Percentiles rank a stretch among this genome's conserved stretches.
These are phyloP conservation scores for Hansfordia pulvinata DNA, from an alignment of 2,329 filamentous ascomycete species.

Conservation along the genomic window DNA sequence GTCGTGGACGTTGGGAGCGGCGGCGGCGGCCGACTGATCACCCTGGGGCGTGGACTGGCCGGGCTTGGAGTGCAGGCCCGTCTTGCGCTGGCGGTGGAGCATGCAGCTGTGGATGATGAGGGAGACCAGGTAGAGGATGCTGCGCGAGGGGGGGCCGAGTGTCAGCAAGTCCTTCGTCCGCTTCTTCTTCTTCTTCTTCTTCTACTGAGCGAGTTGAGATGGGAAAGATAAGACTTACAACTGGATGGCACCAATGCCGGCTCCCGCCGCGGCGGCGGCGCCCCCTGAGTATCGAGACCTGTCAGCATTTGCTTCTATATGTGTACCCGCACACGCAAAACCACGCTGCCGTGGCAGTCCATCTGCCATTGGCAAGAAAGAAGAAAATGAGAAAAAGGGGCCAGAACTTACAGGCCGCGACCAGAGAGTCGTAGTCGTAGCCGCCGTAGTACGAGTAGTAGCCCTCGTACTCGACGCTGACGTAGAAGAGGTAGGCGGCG, in stretches of 20 bases:
- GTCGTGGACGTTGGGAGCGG: no score
- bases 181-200: conserved; percentile 1
- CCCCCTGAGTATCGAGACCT: not conserved
- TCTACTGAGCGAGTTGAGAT: not conserved
- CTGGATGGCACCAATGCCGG: conserved; percentile 1
- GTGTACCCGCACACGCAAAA: not conserved
- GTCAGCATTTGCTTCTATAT: no score
- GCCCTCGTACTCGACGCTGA: conserved; percentile 8
- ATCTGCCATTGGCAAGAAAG: no score
- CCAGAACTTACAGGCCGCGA: not conserved
- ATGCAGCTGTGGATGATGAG: conserved; percentile 25
- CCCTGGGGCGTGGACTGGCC: conserved; percentile 9
- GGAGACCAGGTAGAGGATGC: conserved; percentile 26
- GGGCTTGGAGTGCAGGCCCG: conserved; percentile 25
- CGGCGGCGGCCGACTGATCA: conserved; percentile 1
- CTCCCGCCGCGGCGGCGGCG: not conserved
- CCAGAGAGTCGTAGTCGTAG: conserved; percentile 4
- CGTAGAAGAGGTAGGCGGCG: conserved; percentile 5
- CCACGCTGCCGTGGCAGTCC: no score
- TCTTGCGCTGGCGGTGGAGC: conserved; percentile 27
- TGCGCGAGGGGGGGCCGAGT: no score
- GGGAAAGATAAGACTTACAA: not conserved
- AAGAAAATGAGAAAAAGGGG: no score
- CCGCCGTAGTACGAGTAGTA: conserved; percentile 11
- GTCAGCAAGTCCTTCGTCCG: no score